Conservation (phyloP, 2,329 filamentous ascomycete species). For the Paraphaeosphaeria sporulosa region DNA sequence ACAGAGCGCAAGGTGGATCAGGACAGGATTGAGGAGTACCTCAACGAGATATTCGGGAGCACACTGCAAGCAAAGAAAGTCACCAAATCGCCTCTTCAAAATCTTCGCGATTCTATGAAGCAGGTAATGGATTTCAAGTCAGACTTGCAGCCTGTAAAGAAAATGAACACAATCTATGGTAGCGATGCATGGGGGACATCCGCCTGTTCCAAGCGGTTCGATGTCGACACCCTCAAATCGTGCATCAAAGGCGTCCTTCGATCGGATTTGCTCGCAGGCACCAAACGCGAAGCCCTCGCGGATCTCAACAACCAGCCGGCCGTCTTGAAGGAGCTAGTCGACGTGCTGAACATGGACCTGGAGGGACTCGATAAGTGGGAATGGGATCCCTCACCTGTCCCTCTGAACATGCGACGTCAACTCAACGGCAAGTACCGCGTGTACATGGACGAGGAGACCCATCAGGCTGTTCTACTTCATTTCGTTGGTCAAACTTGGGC, state of each 20-base stretch:
- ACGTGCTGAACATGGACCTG: constrained; percentile 66
- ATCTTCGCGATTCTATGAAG: constrained; percentile 51
- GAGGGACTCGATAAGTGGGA: constrained; percentile 60
- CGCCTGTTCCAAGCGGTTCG: constrained; percentile 47
- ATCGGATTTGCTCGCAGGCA: constrained; percentile 60
- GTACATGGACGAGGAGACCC: constrained; percentile 66
- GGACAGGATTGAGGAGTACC: constrained; percentile 57
- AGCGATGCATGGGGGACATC: constrained; percentile 23
- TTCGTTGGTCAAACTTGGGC: constrained; percentile 63
- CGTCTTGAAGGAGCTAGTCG: constrained; percentile 62
- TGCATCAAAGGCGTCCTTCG: constrained; percentile 59
- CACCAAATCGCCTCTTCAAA: constrained; percentile 47
- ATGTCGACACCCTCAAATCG: constrained; percentile 51
- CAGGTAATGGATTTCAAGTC: constrained; percentile 30
- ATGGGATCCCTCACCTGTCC: constrained; percentile 57
- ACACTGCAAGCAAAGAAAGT: constrained; percentile 51
- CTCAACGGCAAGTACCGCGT: constrained; percentile 67
- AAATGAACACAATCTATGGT: constrained; percentile 29
- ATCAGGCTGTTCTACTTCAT: constrained; percentile 63
- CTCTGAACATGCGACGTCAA: constrained; percentile 60
- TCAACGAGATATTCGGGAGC: constrained; percentile 59
- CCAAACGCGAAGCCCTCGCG: constrained; percentile 60
- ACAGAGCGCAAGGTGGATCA: constrained; percentile 56
- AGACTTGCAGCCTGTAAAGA: constrained; percentile 23
- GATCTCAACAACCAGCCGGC: constrained; percentile 59